Conservation (phyloP, 2,329 filamentous ascomycete species). For the Verticillium dahliae region DNA sequence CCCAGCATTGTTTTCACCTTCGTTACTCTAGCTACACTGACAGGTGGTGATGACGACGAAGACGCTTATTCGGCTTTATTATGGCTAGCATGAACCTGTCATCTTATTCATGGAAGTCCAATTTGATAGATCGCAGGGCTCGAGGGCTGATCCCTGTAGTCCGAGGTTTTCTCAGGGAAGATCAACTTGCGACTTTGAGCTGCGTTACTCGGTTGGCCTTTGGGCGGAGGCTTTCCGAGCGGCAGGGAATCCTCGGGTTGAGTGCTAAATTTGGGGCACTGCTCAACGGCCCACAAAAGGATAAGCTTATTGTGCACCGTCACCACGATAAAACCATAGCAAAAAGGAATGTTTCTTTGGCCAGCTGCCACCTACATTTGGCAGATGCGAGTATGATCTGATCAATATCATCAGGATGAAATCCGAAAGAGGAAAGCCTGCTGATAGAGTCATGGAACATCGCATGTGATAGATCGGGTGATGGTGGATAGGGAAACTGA, state of each 20-base stretch:
- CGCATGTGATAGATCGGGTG: background rate
- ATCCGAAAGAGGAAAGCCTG: background rate
- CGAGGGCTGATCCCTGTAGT: background rate
- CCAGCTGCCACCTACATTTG: no score
- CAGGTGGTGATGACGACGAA: background rate
- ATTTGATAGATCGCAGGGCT: background rate
- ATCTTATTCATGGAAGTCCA: background rate
- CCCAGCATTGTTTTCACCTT: no score
- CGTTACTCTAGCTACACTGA: background rate
- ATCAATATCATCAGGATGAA: background rate
- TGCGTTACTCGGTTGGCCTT: background rate
- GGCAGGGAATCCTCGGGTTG: background rate
- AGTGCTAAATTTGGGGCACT: background rate
- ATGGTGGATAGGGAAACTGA: background rate
- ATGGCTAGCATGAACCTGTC: background rate
- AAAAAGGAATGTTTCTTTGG: no score
- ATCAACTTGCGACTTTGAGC: background rate
- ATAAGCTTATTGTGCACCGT: no score
- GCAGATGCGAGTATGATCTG: no score
- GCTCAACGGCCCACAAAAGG: no score
- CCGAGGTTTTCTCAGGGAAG: background rate
- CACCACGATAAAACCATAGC: no score
- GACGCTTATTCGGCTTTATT: background rate
- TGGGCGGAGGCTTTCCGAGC: background rate
- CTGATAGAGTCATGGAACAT: background rate